Percentiles rank a stretch among this genome's conserved stretches.
Conservation (phyloP, 805 yeast species). For the Barnettozyma californica region DNA sequence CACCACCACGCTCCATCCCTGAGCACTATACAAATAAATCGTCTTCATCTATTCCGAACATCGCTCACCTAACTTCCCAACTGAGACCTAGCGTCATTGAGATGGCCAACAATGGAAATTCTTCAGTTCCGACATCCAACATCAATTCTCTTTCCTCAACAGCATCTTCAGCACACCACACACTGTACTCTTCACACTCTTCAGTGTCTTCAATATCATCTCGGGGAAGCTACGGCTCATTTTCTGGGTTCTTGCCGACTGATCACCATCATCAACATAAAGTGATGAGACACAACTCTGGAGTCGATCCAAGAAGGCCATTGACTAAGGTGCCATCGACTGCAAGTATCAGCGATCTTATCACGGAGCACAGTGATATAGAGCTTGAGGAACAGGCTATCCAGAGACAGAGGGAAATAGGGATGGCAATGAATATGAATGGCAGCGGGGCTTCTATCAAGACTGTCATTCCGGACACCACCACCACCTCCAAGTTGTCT, state of each 20-base stretch:
- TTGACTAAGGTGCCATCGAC: background rate
- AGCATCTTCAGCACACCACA: conserved; percentile 16
- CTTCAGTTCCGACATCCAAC: background rate
- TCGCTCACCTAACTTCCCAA: conserved; percentile 16
- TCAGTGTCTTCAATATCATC: conserved; percentile 24
- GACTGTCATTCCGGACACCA: background rate
- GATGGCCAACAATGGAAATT: conserved; percentile 2
- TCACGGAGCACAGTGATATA: background rate
- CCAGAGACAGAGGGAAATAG: background rate
- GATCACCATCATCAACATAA: background rate
- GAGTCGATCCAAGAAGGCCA: background rate
- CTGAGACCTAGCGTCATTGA: conserved; percentile 24
- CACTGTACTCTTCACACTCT: conserved; percentile 21
- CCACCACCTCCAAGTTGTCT: background rate
- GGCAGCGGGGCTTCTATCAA: background rate
- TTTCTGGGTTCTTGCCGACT: conserved; percentile 11
- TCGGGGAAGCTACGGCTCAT: conserved; percentile 20
- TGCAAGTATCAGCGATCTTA: background rate
- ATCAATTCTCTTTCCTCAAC: conserved; percentile 15
- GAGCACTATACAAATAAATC: background rate
- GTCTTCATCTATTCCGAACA: conserved; percentile 11
- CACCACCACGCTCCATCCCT: conserved; percentile 8
- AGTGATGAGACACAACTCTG: background rate
- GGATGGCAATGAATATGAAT: background rate
- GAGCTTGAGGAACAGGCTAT: background rate